These are phyloP conservation scores for Anthoceros angustus DNA, from an alignment of 225 moss, liverwort and hornwort genomes.

Conservation along the genomic window DNA sequence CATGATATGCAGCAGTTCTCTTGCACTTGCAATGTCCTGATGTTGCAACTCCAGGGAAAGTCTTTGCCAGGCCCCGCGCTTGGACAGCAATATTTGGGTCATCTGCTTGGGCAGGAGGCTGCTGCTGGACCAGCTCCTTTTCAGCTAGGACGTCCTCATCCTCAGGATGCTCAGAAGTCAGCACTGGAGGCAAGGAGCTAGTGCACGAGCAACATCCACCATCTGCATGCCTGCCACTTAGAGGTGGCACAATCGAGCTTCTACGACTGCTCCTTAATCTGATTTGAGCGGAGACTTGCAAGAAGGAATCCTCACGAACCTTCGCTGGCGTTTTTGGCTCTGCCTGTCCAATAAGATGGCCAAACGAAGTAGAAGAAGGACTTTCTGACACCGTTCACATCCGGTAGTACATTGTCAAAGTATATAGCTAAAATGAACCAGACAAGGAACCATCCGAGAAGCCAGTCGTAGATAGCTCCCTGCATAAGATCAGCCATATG, in stretches of 20 bases:
- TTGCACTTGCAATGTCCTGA: conserved; percentile 41
- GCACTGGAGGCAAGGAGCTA: conserved; percentile 37
- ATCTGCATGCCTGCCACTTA: conserved; percentile 18
- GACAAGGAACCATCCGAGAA: conserved; percentile 45
- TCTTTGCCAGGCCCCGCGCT: conserved; percentile 81
- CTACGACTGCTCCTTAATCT: background rate
- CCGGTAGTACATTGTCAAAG: conserved; percentile 80
- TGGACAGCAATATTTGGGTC: conserved; percentile 67
- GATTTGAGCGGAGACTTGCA: background rate
- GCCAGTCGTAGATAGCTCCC: conserved; percentile 51
- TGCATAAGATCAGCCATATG: conserved; percentile 14
- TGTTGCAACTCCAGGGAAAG: conserved; percentile 57
- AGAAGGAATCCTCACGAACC: conserved; percentile 11
- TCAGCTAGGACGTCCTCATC: conserved; percentile 69
- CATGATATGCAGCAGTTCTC: conserved; percentile 53
- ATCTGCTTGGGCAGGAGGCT: conserved; percentile 32
- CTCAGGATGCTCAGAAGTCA: conserved; percentile 33
- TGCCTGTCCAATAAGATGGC: conserved; percentile 76
- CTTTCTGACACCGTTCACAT: conserved; percentile 91
- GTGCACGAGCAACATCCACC: conserved; percentile 60
- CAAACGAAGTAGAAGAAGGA: conserved; percentile 77
- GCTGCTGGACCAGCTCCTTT: conserved; percentile 51
- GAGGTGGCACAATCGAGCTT: background rate
- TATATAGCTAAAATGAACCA: conserved; percentile 85
- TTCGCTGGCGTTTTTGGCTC: conserved; percentile 37